Base-by-base conservation (phyloP, 2,329 filamentous ascomycete genomes). In the Colletotrichum ledebouriae region DNA sequence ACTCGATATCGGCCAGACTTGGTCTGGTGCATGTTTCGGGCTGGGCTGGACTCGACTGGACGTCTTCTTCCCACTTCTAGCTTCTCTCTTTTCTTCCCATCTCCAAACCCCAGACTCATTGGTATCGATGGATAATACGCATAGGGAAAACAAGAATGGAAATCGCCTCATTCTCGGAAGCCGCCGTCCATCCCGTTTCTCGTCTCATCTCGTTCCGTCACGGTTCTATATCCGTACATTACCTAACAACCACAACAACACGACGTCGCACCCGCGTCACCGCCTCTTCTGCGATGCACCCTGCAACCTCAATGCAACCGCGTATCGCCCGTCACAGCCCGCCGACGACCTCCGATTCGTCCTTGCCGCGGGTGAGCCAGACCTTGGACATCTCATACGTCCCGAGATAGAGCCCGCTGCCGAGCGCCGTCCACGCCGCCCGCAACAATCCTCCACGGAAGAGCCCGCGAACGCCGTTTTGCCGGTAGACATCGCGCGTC, bases 331-430 rank as follows among this genome's bases (percentile, higher is more conserved):
- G 22, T 74, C 70, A 77, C 42, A 75, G 56, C 12, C 52, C 73
- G 11, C 58, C 68, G 5, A 77, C 83, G 15, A 84, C 81, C 55
- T 84, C 81, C 47, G 72, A 39, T 25, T 75, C 76, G 59, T 81
- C 79, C 70, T 83, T 85, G 60, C 79, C 76, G 53, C 77, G 74
- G 57, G 80, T 82, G 70, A 91, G 77, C 83, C 88, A 93, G 44
- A 87, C 82, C 75, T 93, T 90, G 10, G 92, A 91, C 71, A 90
- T 90, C 78, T 97, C 94, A 79, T 97, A 97, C 49, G 92, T 91
- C 25, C 93, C 93, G 47, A 97, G 81, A 82, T 97, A 97, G 63
- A 97, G 80, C 3, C 94, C 94, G 76, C 92, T 92, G 0, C 94
- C 93, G 5, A 97, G 72, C 61, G 93, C 90, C 13, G 94, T 96